These are phyloP conservation scores for Botrytis paeoniae DNA, from an alignment of 2,329 filamentous ascomycete genomes.

Conservation along the genomic window DNA sequence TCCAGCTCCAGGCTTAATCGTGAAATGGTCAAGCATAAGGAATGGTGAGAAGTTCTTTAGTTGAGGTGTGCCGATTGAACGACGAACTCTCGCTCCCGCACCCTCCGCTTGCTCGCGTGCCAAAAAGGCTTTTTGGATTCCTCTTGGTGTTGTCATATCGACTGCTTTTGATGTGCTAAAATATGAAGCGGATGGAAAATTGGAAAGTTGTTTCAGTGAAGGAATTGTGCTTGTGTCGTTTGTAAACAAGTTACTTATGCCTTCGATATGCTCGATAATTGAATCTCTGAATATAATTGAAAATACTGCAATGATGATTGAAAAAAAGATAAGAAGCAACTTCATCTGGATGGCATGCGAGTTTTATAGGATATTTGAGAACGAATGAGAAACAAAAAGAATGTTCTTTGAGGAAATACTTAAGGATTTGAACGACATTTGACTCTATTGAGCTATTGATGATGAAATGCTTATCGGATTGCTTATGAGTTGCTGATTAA, in stretches of 20 bases:
- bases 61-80: conserved; percentile 80
- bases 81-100: conserved; percentile 79
- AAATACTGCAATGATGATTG: conserved; percentile 32
- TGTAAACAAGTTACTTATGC: conserved; percentile 24
- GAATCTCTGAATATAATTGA: conserved; percentile 31
- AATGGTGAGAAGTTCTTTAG: conserved; percentile 88
- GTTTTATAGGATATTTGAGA: conserved; percentile 7
- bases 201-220: conserved; percentile 24
- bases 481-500: conserved; percentile 20
- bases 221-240: conserved; percentile 19
- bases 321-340: conserved; percentile 31
- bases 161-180: conserved; percentile 27
- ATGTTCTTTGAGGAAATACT: not conserved
- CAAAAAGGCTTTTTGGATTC: conserved; percentile 78
- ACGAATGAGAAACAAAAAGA: not conserved
- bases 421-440: not conserved
- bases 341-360: conserved; percentile 28
- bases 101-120: conserved; percentile 86
- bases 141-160: conserved; percentile 66
- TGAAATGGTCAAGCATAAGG: conserved; percentile 95
- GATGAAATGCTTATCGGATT: conserved; percentile 19
- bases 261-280: conserved; percentile 26
- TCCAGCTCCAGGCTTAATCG: conserved; percentile 72
- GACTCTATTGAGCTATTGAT: conserved; percentile 1
- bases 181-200: conserved; percentile 26